Evolutionary conservation across 495 filamentous ascomycete species (phyloP).

Genomic region (Annulohypoxylon moriforme): DNA sequence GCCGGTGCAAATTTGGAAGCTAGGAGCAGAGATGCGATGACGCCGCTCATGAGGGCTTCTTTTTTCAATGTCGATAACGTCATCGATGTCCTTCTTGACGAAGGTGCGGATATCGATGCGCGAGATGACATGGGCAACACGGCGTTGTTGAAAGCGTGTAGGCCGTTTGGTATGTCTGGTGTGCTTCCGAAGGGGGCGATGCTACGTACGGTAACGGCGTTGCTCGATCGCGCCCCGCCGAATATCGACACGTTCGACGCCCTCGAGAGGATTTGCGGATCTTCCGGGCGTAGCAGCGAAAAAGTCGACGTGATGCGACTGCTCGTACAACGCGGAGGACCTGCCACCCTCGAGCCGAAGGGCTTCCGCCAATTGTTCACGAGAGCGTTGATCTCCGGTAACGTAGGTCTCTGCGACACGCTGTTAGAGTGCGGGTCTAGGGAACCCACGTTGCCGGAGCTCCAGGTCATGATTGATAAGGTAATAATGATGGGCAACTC

Average conservation of each 20-base stretch:
- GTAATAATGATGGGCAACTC: neutral
- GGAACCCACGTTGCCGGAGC: neutral
- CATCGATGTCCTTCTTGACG: conserved; percentile 44
- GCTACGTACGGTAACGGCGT: conserved; percentile 15
- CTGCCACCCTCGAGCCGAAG: conserved; percentile 27
- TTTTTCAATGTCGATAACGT: conserved; percentile 19
- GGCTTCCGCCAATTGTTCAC: conserved; percentile 26
- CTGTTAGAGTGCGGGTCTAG: conserved; percentile 42
- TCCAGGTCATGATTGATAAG: neutral
- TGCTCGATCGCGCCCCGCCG: conserved; percentile 27
- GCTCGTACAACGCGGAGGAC: conserved; percentile 32
- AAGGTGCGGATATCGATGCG: conserved; percentile 40
- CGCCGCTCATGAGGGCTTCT: conserved; percentile 31
- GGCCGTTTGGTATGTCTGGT: conserved; percentile 14
- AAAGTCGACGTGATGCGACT: conserved; percentile 44
- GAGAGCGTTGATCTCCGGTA: conserved; percentile 23
- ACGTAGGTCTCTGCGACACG: conserved; percentile 39
- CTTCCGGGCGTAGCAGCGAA: conserved; percentile 28
- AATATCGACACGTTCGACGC: conserved; percentile 6
- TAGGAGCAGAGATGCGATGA: conserved; percentile 15
- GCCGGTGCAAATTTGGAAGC: conserved; percentile 30
- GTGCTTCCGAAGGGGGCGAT: conserved; percentile 25
- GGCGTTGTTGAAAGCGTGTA: conserved; percentile 46
- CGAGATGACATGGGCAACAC: conserved; percentile 47
- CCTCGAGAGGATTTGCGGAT: conserved; percentile 25